These are phyloP conservation scores for Hordeum vulgare DNA, from an alignment of 176 grass and related monocot species.

Conservation along the genomic window MorexV3_pseudomolecules_assembly NC_058521.1:14162448-14162947, in stretches of 20 bases:
- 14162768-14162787: conserved; percentile 32
- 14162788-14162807: conserved; percentile 49
- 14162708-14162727: neutral
- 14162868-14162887: conserved; percentile 13
- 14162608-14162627: conserved; percentile 47
- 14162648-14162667: conserved; percentile 63
- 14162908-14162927: neutral
- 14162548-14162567: conserved; percentile 69
- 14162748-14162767: neutral
- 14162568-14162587: conserved; percentile 52
- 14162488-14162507: neutral
- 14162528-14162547: conserved; percentile 11
- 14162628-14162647: conserved; percentile 65
- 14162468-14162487: conserved; percentile 27
- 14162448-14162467: conserved; percentile 64
- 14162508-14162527: conserved; percentile 1
- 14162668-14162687: conserved; percentile 44
- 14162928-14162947: neutral
- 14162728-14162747: neutral
- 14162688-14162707: conserved; percentile 8
- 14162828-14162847: conserved; percentile 68
- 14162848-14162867: conserved; percentile 54
- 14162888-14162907: neutral
- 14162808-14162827: conserved; percentile 61
- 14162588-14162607: conserved; percentile 36